Evolutionary conservation across 805 yeast genomes (phyloP), one percentile per base, ranked within the genome.

Genomic region (Ogataea naganishii): DNA sequence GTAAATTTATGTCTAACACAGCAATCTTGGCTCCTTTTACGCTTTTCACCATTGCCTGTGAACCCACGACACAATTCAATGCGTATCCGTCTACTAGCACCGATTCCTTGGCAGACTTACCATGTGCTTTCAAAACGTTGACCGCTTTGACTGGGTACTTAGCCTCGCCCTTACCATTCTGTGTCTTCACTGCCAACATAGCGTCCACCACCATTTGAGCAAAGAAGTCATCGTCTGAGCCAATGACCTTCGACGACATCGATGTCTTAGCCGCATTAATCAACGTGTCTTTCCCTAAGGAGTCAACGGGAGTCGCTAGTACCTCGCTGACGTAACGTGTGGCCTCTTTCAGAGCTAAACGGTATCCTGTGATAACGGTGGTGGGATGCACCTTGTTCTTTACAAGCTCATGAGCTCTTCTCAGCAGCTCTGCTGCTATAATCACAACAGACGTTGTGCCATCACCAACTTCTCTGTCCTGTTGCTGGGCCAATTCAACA

Each of bases 381-480:
- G 98, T 92, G 27, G 99, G 99, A 59, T 94, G 98, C 39, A 94
- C 81, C 53, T 85, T 84, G 60, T 84, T 84, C 51, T 80, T 81
- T 28, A 92, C 96, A 40, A 92, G 66, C 45, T 88, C 96, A 57
- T 86, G 85, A 23, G 98, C 98, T 40, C 95, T 72, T 48, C 82
- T 82, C 49, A 92, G 66, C 33, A 92, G 63, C 60, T 92, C 99
- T 20, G 94, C 72, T 15, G 98, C 97, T 52, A 94, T 79, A 38
- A 92, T 86, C 23, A 92, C 98, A 29, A 92, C 98, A 11, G 95
- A 82, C 0, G 99, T 92, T 25, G 99, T 88, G 44, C 97, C 97
- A 51, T 88, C 97, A 37, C 96, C 98, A 31, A 92, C 96, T 60
- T 92, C 99, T 48, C 95, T 75, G 57, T 92, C 99, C 64, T 92